phyloP scores from a whole-genome alignment of 345 rosid species.

The Dipteronia sinensis region DNA sequence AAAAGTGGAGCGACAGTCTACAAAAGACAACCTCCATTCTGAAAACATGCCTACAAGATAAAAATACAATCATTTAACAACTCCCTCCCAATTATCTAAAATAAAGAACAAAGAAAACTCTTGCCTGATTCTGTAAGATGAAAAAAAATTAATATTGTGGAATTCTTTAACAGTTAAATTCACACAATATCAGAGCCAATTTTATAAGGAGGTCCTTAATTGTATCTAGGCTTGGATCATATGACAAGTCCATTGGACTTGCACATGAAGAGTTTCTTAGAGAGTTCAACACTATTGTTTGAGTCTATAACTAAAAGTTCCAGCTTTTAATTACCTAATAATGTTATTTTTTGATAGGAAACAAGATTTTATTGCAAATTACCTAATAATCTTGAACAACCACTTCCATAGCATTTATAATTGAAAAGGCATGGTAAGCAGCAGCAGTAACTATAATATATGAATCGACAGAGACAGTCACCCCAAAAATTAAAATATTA shows the following conservation, averaged over 20 bases:
- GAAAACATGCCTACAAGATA: neutral
- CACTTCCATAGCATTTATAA: neutral
- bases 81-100: neutral
- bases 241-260: neutral
- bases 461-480: neutral
- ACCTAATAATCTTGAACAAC: neutral
- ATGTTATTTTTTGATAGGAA: no score
- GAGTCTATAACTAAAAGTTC: neutral
- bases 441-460: neutral
- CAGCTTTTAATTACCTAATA: neutral
- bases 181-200: neutral
- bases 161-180: no score
- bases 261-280: neutral
- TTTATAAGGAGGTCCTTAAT: no score
- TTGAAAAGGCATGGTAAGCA: neutral
- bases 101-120: neutral
- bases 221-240: neutral
- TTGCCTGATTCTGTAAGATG: neutral
- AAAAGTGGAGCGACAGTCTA: neutral
- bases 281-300: neutral
- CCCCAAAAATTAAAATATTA: constrained; percentile 42
- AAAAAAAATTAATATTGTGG: neutral
- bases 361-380: no score
- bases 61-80: neutral
- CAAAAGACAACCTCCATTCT: neutral